These are phyloP conservation scores for Jasminum sambac DNA, from an alignment of 257 asterid genomes.

Conservation along the genomic window DNA sequence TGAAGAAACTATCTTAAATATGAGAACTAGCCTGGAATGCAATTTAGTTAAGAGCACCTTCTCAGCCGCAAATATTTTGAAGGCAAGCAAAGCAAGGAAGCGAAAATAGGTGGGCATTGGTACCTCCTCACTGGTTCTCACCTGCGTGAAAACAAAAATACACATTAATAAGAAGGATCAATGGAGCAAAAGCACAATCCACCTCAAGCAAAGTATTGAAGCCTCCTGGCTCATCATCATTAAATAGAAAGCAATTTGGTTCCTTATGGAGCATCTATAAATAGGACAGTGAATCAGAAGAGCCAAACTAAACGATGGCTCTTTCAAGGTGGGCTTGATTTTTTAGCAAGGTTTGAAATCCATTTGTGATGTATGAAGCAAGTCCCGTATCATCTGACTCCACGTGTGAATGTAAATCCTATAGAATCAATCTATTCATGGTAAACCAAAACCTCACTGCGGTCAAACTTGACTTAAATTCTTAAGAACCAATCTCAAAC, in stretches of 20 bases:
- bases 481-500: background rate
- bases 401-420: background rate
- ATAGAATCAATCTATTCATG: background rate
- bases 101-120: constrained; percentile 99
- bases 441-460: background rate
- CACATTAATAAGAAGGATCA: constrained; percentile 22
- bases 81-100: constrained; percentile 94
- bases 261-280: background rate
- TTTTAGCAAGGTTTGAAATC: background rate
- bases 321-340: background rate
- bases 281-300: background rate
- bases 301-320: background rate
- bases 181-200: background rate
- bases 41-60: constrained; percentile 48
- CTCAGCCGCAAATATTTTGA: constrained; percentile 90
- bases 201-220: background rate
- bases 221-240: background rate
- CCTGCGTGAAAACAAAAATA: constrained; percentile 44
- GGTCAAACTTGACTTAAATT: background rate
- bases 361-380: background rate
- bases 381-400: background rate
- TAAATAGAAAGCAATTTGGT: background rate
- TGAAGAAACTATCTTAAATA: background rate
- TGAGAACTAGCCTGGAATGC: constrained; percentile 13
- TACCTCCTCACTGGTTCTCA: constrained; percentile 54